phyloP scores from a whole-genome alignment of 2,329 filamentous ascomycete species.

The Cordyceps cateniannulata region DNA sequence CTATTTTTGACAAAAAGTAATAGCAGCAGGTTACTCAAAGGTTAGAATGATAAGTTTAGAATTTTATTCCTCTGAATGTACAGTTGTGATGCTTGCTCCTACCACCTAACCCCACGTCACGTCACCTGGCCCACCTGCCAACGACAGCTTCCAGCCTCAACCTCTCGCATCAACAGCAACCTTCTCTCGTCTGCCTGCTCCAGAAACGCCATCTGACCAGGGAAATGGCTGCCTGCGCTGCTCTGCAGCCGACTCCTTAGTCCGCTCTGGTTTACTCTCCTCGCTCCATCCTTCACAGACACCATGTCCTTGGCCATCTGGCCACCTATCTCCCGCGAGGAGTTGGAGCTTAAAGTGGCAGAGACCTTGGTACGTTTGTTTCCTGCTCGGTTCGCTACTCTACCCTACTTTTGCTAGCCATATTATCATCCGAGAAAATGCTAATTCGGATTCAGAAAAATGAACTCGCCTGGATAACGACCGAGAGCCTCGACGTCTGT shows the following conservation, averaged over 20 bases:
- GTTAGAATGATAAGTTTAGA: background rate
- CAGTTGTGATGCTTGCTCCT: no score
- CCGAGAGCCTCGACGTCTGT: constrained; percentile 42
- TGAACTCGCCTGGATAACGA: constrained; percentile 50
- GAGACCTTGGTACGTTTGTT: constrained; percentile 41
- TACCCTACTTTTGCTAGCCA: no score
- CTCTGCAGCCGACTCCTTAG: constrained; percentile 10
- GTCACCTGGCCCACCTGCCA: constrained; percentile 6
- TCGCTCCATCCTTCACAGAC: background rate
- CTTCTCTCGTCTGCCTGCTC: background rate
- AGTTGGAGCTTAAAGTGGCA: constrained; percentile 44
- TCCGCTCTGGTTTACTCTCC: background rate
- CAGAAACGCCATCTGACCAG: background rate
- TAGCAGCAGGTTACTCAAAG: background rate
- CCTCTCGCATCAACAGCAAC: background rate
- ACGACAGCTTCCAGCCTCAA: background rate
- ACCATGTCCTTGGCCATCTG: constrained; percentile 53
- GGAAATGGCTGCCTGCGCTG: constrained; percentile 22
- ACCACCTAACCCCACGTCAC: background rate
- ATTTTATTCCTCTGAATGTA: background rate
- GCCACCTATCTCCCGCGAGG: constrained; percentile 44
- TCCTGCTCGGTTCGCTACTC: no score
- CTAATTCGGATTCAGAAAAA: constrained; percentile 34
- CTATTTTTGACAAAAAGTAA: background rate
- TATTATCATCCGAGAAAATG: constrained; percentile 16